phyloP scores from a whole-genome alignment of 2,329 filamentous ascomycete genomes.

The Aspergillus hortae region DNA sequence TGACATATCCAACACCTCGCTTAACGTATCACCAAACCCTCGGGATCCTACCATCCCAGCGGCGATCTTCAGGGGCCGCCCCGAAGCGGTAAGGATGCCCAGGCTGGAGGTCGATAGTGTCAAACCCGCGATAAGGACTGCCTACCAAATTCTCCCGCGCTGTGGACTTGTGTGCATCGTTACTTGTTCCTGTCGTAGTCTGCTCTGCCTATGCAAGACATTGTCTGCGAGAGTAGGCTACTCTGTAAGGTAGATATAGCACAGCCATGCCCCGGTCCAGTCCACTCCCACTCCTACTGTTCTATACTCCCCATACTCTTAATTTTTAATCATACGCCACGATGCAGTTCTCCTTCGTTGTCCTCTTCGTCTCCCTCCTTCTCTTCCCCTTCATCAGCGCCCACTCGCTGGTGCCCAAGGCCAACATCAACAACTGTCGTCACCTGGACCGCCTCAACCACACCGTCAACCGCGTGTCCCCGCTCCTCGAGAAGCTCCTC shows the following conservation, averaged over 20 bases:
- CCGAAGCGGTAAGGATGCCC: background rate
- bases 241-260: too few species aligned
- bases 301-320: background rate
- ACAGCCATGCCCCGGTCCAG: too few species aligned
- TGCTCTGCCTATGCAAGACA: background rate
- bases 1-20: background rate
- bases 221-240: too few species aligned
- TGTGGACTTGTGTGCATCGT: background rate
- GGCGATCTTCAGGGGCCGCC: background rate
- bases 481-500: conserved; percentile 5
- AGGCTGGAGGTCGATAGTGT: background rate
- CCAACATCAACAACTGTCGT: conserved; percentile 5
- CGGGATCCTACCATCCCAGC: background rate
- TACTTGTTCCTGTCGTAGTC: background rate
- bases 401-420: background rate
- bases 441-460: conserved; percentile 5
- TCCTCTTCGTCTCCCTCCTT: background rate
- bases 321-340: background rate
- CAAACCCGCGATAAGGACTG: background rate
- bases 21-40: too few species aligned
- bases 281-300: background rate
- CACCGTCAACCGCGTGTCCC: conserved; percentile 5
- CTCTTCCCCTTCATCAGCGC: background rate
- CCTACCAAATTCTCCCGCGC: background rate
- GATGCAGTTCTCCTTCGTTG: background rate